These are phyloP conservation scores for Dryas drummondii DNA, from an alignment of 306 rosid genomes.

Conservation along the genomic window DNA sequence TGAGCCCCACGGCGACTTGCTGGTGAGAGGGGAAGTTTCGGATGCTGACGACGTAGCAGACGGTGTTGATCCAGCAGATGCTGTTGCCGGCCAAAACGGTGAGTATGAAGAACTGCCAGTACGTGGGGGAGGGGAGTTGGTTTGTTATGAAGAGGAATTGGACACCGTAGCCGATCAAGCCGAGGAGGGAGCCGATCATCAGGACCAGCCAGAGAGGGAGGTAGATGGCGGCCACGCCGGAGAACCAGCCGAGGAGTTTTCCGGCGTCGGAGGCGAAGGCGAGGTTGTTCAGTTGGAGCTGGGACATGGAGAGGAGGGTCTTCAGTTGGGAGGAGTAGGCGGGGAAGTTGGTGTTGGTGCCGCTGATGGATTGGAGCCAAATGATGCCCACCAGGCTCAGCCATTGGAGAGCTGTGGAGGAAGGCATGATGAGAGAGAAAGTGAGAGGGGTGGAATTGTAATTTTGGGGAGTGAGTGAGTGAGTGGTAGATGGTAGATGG, in stretches of 20 bases:
- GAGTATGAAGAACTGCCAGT: constrained; percentile 60
- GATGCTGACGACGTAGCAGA: constrained; percentile 62
- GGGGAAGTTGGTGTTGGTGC: constrained; percentile 84
- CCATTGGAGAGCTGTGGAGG: constrained; percentile 62
- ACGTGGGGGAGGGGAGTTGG: constrained; percentile 45
- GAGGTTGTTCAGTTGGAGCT: constrained; percentile 77
- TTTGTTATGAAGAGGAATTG: constrained; percentile 69
- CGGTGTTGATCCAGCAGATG: constrained; percentile 93
- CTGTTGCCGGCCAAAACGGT: constrained; percentile 84
- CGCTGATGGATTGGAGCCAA: constrained; percentile 89
- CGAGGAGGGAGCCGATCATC: constrained; percentile 67
- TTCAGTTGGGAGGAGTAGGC: constrained; percentile 85
- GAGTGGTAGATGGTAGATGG: no score
- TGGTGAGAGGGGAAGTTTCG: constrained; percentile 50
- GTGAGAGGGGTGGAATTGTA: no score
- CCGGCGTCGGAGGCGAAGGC: constrained; percentile 97
- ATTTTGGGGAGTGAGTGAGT: no score
- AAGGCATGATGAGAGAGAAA: background rate
- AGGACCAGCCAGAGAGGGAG: constrained; percentile 89
- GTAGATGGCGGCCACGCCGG: constrained; percentile 68
- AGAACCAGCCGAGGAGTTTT: constrained; percentile 73
- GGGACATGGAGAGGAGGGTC: constrained; percentile 64
- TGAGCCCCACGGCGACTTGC: constrained; percentile 66
- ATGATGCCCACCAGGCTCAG: constrained; percentile 72
- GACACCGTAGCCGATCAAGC: constrained; percentile 72